Evolutionary conservation across 345 rosid species (phyloP).

Genomic region (Lepidium didymum): DNA sequence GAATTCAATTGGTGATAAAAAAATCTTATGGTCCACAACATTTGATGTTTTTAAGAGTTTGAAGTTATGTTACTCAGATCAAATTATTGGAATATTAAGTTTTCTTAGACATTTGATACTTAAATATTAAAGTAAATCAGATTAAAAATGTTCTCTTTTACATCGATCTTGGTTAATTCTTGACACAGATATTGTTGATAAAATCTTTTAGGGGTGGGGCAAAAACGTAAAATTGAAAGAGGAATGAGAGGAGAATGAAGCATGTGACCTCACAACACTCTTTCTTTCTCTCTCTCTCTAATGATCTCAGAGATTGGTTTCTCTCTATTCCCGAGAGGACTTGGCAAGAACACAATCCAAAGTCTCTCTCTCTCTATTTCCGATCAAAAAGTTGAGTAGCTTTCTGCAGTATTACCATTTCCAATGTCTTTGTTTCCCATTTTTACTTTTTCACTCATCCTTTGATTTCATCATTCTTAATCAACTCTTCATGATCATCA

Average conservation of each 20-base stretch:
- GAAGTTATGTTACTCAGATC: too few species aligned
- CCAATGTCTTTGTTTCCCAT: conserved; percentile 26
- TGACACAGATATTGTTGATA: too few species aligned
- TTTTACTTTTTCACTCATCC: background rate
- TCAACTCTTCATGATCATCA: background rate
- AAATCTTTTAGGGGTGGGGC: background rate
- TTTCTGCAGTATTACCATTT: conserved; percentile 28
- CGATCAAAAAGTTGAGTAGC: conserved; percentile 26
- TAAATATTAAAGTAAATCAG: too few species aligned
- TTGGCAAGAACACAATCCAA: conserved; percentile 14
- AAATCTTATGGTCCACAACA: too few species aligned
- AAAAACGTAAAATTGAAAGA: conserved; percentile 3
- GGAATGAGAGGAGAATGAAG: conserved; percentile 36
- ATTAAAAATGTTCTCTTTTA: too few species aligned
- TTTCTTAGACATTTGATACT: too few species aligned
- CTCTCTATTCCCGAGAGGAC: conserved; percentile 31
- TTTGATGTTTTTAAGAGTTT: too few species aligned
- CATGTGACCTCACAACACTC: conserved; percentile 48
- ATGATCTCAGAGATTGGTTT: conserved; percentile 14
- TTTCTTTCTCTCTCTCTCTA: conserved; percentile 28
- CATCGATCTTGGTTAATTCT: too few species aligned
- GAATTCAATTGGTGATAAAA: too few species aligned
- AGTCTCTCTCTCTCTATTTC: conserved; percentile 15
- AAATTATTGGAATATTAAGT: too few species aligned
- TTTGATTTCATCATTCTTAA: background rate